Evolutionary conservation across 1,284 basidiomycete species (phyloP), one percentile per base, ranked within the genome.

Genomic region (Ganoderma lingzhi): DNA sequence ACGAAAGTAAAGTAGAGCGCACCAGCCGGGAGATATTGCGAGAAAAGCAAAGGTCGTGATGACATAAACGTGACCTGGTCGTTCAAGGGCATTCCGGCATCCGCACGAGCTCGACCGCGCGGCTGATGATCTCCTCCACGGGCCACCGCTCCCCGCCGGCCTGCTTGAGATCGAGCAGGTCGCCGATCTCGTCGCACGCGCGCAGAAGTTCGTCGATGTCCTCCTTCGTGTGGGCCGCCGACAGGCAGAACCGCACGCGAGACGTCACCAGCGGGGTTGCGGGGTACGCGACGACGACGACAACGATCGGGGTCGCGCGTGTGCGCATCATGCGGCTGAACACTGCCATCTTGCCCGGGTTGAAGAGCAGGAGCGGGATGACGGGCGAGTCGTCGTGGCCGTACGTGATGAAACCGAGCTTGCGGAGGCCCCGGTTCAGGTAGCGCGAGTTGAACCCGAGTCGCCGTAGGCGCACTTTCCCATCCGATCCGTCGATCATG

Each of bases 401-500:
- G 77, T 97, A 99, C 10, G 96, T 94, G 84, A 99, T 98, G 86
- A 99, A 99, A 0, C 97, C 98, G 51, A 99, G 90, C 80, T 96
- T 97, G 76, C 90, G 86, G 66, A 99, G 87, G 5, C 93, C 97
- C 9, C 88, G 89, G 72, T 93, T 92, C 64, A 99, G 91, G 83
- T 99, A 99, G 15, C 96, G 90, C 32, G 95, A 87, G 84, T 99
- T 99, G 89, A 99, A 99, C 0, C 96, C 96, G 32, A 99, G 86
- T 41, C 97, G 90, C 55, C 92, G 90, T 14, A 99, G 85, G 42
- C 97, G 90, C 74, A 90, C 88, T 35, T 85, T 84, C 19, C 97
- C 97, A 81, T 99, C 96, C 1, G 86, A 84, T 41, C 96, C 96
- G 56, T 96, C 94, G 30, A 90, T 82, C 66, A 97, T 86, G 12